These are phyloP conservation scores for Alternaria panax DNA, from an alignment of 2,329 filamentous ascomycete species.

Conservation along the genomic window DNA sequence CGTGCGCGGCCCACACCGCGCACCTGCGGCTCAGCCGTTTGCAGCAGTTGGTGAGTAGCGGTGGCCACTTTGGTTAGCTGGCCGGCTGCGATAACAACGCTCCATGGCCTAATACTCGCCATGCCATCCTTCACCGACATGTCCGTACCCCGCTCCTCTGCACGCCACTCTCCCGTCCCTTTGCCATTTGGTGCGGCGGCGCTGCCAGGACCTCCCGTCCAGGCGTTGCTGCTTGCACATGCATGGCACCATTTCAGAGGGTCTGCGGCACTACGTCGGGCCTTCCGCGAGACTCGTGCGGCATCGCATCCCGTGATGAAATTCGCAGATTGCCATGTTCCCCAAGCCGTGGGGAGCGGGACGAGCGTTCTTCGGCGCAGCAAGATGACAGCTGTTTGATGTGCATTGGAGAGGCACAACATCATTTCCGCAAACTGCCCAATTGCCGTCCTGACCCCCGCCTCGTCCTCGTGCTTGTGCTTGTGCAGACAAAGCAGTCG, in stretches of 20 bases:
- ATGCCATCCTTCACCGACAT: conserved; percentile 35
- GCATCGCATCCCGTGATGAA: conserved; percentile 15
- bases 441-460: neutral
- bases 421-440: conserved; percentile 24
- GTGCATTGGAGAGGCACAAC: conserved; percentile 17
- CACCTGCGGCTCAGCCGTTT: conserved; percentile 42
- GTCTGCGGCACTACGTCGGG: conserved; percentile 19
- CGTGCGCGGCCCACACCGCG: conserved; percentile 22
- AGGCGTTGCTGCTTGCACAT: conserved; percentile 11
- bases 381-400: conserved; percentile 38
- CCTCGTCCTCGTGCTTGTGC: conserved; percentile 2
- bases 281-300: conserved; percentile 21
- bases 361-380: conserved; percentile 10
- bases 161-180: conserved; percentile 3
- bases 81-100: conserved; percentile 36
- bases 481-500: neutral
- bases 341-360: conserved; percentile 36
- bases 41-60: conserved; percentile 36
- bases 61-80: conserved; percentile 29
- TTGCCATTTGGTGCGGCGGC: conserved; percentile 7
- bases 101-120: conserved; percentile 10
- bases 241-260: conserved; percentile 15
- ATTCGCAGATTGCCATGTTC: conserved; percentile 7
- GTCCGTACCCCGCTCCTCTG: conserved; percentile 34
- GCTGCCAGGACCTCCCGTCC: conserved; percentile 13